These are phyloP conservation scores for Erodium texanum DNA, from an alignment of 441 rosid genomes.

Conservation along the genomic window DNA sequence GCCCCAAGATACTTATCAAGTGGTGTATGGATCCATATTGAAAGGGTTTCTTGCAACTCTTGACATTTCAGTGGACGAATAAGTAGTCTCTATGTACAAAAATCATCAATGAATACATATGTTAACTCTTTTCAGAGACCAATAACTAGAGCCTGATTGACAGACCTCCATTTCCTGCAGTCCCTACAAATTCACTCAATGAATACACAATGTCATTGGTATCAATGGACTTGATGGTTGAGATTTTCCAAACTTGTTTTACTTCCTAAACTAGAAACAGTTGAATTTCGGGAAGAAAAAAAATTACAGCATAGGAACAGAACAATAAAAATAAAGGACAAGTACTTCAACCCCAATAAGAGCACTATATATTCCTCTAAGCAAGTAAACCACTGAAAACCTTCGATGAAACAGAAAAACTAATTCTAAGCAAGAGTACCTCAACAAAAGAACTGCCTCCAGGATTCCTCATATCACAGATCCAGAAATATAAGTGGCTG, in stretches of 20 bases:
- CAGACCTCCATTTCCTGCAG: neutral
- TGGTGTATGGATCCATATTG: no score
- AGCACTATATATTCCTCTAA: constrained; percentile 1
- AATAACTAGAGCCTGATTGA: neutral
- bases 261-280: neutral
- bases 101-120: no score
- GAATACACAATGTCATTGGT: neutral
- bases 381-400: neutral
- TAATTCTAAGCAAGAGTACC: constrained; percentile 36
- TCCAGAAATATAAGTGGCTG: constrained; percentile 84
- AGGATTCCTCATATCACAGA: constrained; percentile 98
- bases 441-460: constrained; percentile 98
- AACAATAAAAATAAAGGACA: neutral
- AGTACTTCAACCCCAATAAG: constrained; percentile 8
- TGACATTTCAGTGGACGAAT: no score
- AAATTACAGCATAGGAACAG: neutral
- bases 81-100: no score
- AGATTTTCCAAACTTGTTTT: constrained; percentile 5
- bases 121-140: neutral
- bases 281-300: no score
- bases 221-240: neutral
- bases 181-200: neutral
- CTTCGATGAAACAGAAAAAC: constrained; percentile 10
- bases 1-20: no score
- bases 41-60: no score